Evolutionary conservation across 225 moss, liverwort and hornwort genomes (phyloP).

Genomic region (Straminergon stramineum): DNA sequence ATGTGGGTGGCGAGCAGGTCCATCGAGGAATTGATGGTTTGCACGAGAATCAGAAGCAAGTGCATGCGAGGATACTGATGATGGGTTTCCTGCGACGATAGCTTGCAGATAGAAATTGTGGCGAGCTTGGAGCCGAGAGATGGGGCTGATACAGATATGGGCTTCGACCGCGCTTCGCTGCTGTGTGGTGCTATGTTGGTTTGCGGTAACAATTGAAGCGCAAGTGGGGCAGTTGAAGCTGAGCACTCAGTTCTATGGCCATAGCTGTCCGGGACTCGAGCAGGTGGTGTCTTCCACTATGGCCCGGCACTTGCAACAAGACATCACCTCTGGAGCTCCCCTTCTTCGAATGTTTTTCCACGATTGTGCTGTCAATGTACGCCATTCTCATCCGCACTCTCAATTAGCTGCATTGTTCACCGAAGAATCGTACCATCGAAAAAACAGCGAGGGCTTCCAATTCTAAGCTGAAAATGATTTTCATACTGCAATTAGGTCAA

Average conservation of each 20-base stretch:
- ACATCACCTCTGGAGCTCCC: slow-evolving; percentile 38
- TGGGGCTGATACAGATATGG: background rate
- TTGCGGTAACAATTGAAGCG: background rate
- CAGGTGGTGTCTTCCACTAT: slow-evolving; percentile 37
- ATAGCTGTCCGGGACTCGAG: slow-evolving; percentile 27
- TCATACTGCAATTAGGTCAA: background rate
- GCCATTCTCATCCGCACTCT: background rate
- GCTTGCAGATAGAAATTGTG: background rate
- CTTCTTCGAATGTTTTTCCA: slow-evolving; percentile 58
- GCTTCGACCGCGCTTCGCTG: background rate
- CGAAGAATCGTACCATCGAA: too few species aligned
- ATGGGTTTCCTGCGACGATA: background rate
- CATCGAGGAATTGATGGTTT: background rate
- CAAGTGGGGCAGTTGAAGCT: slow-evolving; percentile 4
- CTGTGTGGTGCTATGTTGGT: background rate
- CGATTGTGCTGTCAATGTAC: slow-evolving; percentile 51
- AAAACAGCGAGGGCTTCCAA: background rate
- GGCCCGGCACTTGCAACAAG: slow-evolving; percentile 30
- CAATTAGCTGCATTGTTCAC: background rate
- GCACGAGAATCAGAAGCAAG: background rate
- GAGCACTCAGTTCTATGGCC: slow-evolving; percentile 27
- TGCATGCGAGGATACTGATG: background rate
- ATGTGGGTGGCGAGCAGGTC: background rate
- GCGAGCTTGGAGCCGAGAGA: background rate
- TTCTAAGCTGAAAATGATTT: background rate